These are phyloP conservation scores for Fusarium mundagurra DNA, from an alignment of 2,329 filamentous ascomycete species.

Conservation along the genomic window DNA sequence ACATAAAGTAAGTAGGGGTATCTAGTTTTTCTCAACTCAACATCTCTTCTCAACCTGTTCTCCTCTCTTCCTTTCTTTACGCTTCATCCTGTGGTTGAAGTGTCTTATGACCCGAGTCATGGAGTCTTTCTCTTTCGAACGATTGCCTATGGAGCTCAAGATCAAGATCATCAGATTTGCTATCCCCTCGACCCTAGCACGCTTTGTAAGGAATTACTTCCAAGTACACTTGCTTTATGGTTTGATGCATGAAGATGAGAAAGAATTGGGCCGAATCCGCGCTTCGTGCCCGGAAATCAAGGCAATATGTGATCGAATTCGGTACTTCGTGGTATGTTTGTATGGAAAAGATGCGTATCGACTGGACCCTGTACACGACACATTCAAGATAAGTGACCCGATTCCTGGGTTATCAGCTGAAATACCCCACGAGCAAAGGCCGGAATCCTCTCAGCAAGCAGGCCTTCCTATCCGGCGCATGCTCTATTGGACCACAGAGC, in stretches of 20 bases:
- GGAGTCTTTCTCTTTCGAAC: background rate
- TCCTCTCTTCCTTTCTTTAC: background rate
- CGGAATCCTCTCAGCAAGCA: background rate
- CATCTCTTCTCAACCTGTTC: background rate
- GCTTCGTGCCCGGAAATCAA: background rate
- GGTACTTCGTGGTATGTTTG: background rate
- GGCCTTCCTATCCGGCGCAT: background rate
- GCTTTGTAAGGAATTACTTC: background rate
- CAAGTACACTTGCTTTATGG: background rate
- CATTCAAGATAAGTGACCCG: background rate
- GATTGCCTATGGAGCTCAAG: background rate
- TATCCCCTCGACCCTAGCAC: background rate
- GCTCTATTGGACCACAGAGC: fast-evolving
- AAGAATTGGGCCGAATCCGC: background rate
- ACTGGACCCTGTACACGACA: background rate
- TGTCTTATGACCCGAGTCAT: background rate
- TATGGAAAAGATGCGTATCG: fast-evolving
- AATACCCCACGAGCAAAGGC: fast-evolving
- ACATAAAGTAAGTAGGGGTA: background rate
- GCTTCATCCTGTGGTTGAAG: too few relatives aligned
- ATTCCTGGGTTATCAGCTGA: background rate
- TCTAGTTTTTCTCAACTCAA: fast-evolving
- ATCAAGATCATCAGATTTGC: background rate
- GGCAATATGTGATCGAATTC: background rate
- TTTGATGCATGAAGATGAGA: fast-evolving